Base-by-base conservation (phyloP, 2,329 filamentous ascomycete species). In the Zymoseptoria pseudotritici region DNA sequence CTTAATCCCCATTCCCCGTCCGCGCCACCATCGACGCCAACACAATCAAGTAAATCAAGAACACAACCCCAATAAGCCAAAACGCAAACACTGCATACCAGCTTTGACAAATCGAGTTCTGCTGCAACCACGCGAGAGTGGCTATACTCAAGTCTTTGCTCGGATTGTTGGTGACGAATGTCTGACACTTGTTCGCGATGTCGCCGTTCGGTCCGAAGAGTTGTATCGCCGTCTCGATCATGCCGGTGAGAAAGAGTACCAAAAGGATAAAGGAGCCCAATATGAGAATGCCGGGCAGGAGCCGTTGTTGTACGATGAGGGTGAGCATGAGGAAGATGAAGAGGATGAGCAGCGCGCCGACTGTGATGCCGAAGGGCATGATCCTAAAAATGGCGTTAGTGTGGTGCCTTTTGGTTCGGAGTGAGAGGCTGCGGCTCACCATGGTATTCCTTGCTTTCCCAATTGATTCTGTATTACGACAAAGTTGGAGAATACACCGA, bases 21-120 rank as follows among this genome's bases (percentile, higher is more conserved):
- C 67, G 63, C 26, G 70, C 70, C 10, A 73, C 71, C 66, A 67
- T 70, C 56, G 62, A 61, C 20, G 67, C 82, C 78, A 87, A 82
- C 54, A 87, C 73, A 70, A 86, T 83, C 82, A 87, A 85, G 82
- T 84, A 87, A 21, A 86, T 70, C 68, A 86, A 79, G 66, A 87
- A 85, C n/a, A 86, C 79, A 0, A 79, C 78, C 49, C 83, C 83
- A 17, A 87, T 77, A 58, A 87, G 80, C 75, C 84, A 85, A 66
- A 86, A 86, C 9, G 83, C 81, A 66, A 87, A 87, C 3, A 78
- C 80, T 0, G 84, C 83, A 67, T 82, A 79, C 85, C 85, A 87
- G 69, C 81, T 83, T 68, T 83, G 80, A 70, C 84, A 87, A 20
- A 86, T 86, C 59, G 79, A 84, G 64, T 77, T 78, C 75, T 86